Percentiles rank a stretch among this genome's conserved stretches.
Conservation (phyloP, 2,329 filamentous ascomycete genomes). For the Exutisphaerella laricina region DNA sequence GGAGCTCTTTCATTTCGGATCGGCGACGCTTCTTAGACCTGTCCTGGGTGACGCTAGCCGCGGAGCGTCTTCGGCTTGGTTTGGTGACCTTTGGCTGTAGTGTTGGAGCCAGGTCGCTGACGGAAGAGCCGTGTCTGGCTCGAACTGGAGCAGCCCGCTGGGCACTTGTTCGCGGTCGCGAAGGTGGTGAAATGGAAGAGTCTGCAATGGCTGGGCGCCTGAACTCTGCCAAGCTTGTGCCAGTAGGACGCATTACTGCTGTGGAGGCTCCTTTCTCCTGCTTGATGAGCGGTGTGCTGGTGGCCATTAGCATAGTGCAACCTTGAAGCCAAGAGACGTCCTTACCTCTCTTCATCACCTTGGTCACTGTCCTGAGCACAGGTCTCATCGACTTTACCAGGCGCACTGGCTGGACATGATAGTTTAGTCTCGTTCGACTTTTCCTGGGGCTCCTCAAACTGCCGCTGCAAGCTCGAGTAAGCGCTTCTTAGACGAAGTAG, state of each 20-base stretch:
- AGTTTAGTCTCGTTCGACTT: constrained; percentile 8
- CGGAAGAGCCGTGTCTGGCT: not conserved
- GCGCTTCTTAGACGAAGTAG: constrained; percentile 10
- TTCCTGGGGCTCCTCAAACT: constrained; percentile 19
- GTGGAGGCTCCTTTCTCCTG: too few species aligned
- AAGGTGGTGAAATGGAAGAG: too few species aligned
- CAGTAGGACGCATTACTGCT: too few species aligned
- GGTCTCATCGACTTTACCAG: constrained; percentile 8
- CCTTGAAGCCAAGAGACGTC: too few species aligned
- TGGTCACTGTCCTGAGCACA: constrained; percentile 20
- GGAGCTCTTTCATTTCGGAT: not conserved
- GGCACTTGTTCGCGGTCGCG: too few species aligned
- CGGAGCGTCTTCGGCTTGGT: not conserved
- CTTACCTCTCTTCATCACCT: constrained; percentile 9
- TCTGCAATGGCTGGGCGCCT: too few species aligned
- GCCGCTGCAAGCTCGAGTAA: constrained; percentile 13
- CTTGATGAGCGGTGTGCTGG: not conserved
- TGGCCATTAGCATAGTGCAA: too few species aligned
- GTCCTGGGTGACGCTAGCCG: not conserved
- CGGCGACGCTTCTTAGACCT: not conserved
- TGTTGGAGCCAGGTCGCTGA: not conserved
- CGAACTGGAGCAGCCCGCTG: too few species aligned
- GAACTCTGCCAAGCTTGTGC: too few species aligned
- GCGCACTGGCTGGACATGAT: constrained; percentile 7
- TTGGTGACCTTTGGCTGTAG: not conserved